phyloP scores from a whole-genome alignment of 345 rosid genomes.

The Melaleuca alternifolia region DNA sequence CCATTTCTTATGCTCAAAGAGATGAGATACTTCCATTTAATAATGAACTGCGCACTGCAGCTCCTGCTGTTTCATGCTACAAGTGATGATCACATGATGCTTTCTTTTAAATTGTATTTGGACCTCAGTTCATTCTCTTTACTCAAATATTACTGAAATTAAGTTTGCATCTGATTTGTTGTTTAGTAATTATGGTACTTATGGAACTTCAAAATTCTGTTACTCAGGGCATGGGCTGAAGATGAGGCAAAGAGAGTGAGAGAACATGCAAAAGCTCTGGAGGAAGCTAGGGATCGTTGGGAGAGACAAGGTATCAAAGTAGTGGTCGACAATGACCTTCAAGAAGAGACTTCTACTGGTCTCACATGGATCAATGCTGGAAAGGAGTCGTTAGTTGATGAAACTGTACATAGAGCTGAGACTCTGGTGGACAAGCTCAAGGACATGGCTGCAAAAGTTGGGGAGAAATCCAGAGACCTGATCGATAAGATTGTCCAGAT shows the following conservation, averaged over 20 bases:
- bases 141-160: background rate
- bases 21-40: background rate
- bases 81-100: no score
- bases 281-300: conserved; percentile 89
- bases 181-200: background rate
- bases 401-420: conserved; percentile 48
- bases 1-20: background rate
- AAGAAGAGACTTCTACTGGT: conserved; percentile 45
- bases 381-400: conserved; percentile 39
- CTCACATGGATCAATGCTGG: conserved; percentile 54
- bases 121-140: background rate
- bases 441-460: conserved; percentile 37
- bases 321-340: conserved; percentile 63
- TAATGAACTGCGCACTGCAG: background rate
- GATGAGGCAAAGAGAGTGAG: conserved; percentile 85
- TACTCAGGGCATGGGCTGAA: conserved; percentile 84
- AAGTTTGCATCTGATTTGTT: background rate
- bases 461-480: conserved; percentile 39
- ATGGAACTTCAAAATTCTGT: background rate
- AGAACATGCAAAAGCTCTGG: conserved; percentile 67
- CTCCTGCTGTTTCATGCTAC: background rate
- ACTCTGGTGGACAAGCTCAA: conserved; percentile 46
- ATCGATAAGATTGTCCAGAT: conserved; percentile 37
- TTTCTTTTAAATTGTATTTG: background rate
- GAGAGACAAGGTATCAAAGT: conserved; percentile 79